These are phyloP conservation scores for Thalassiosira ordinaria DNA, from an alignment of 352 stramenopile genomes.

Conservation along the genomic window DNA sequence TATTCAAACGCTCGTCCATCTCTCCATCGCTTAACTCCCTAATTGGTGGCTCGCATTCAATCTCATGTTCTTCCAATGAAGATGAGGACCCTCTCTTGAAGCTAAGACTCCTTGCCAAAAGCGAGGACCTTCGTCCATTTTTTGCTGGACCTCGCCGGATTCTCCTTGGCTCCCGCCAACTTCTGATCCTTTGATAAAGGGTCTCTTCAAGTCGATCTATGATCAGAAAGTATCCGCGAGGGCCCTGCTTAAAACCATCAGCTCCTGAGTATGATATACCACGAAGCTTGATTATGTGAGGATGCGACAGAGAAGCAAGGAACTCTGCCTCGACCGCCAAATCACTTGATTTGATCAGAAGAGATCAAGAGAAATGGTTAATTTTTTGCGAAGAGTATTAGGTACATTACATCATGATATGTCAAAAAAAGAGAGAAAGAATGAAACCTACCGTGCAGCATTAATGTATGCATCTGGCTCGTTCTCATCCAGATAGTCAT, in stretches of 20 bases:
- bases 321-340: conserved; percentile 63
- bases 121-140: neutral
- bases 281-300: conserved; percentile 77
- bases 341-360: conserved; percentile 48
- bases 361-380: no score
- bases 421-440: no score
- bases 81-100: no score
- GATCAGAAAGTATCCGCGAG: conserved; percentile 71
- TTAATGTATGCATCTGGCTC: conserved; percentile 47
- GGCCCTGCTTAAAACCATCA: conserved; percentile 58
- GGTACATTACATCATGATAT: no score
- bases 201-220: conserved; percentile 75
- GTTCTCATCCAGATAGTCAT: conserved; percentile 3
- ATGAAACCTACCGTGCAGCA: conserved; percentile 29
- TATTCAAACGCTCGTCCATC: conserved; percentile 28
- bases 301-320: conserved; percentile 55
- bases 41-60: no score
- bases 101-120: neutral
- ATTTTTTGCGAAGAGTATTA: no score
- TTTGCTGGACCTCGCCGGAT: neutral
- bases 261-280: conserved; percentile 62
- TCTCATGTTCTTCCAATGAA: no score
- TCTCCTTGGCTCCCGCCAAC: conserved; percentile 41
- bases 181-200: conserved; percentile 64
- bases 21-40: neutral